phyloP scores from a whole-genome alignment of 257 asterid species.

The Voacanga thouarsii region DNA sequence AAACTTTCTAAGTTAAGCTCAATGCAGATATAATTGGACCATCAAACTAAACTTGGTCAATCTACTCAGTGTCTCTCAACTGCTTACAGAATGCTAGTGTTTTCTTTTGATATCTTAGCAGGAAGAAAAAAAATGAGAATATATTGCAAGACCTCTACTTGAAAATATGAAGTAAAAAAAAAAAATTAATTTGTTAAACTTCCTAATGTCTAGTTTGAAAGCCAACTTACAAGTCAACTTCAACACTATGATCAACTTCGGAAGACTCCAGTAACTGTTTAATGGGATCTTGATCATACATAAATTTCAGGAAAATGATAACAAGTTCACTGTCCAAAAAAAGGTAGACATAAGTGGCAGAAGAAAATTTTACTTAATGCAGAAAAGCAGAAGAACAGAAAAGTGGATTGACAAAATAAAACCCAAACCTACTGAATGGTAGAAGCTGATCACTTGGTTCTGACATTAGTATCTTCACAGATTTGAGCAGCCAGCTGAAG shows the following conservation, averaged over 20 bases:
- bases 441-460: conserved; percentile 89
- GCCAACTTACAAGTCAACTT: conserved; percentile 71
- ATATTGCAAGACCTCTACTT: not conserved
- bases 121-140: not conserved
- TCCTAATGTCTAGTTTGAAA: conserved; percentile 2
- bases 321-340: conserved; percentile 75
- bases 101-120: not conserved
- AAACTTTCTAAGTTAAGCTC: not conserved
- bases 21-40: not conserved
- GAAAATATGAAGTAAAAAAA: not conserved
- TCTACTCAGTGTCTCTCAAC: not conserved
- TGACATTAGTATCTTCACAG: conserved; percentile 84
- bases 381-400: conserved; percentile 15
- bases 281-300: conserved; percentile 91
- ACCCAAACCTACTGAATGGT: conserved; percentile 87
- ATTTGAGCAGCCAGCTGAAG: conserved; percentile 96
- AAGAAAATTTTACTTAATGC: not conserved
- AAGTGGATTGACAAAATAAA: conserved; percentile 4
- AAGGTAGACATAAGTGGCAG: not conserved
- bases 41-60: not conserved
- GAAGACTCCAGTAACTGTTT: conserved; percentile 69
- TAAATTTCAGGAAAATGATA: conserved; percentile 75
- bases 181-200: not conserved
- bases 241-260: conserved; percentile 41
- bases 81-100: not conserved